phyloP scores from a whole-genome alignment of 306 rosid genomes.

The Quercus rubra region DNA sequence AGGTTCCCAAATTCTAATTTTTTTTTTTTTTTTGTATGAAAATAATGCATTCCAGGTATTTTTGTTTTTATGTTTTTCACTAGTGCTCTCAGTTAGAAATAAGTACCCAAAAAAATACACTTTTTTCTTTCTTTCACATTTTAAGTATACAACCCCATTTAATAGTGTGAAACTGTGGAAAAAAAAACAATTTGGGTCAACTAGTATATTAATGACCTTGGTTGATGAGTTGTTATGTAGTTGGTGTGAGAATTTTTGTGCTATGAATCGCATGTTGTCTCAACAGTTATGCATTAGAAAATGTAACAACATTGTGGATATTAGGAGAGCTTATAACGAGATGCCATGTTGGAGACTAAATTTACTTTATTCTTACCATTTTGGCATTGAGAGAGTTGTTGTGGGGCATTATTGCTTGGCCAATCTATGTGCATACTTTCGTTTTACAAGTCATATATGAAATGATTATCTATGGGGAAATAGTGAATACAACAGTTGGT shows the following conservation, averaged over 20 bases:
- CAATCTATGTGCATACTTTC: background rate
- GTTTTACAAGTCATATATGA: background rate
- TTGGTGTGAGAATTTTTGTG: background rate
- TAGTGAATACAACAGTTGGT: background rate
- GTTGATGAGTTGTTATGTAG: background rate
- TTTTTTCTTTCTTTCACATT: no score
- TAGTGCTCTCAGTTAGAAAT: no score
- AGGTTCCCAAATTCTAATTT: background rate
- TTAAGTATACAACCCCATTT: no score
- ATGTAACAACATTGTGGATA: background rate
- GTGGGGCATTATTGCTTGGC: background rate
- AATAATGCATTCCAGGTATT: no score
- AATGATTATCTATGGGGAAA: background rate
- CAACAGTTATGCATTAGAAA: background rate
- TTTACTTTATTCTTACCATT: background rate
- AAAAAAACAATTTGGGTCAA: background rate
- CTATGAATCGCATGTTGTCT: background rate
- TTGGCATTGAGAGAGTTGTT: background rate
- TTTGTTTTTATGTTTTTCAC: no score
- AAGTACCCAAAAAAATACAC: no score
- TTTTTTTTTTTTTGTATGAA: background rate
- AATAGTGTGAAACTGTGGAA: no score
- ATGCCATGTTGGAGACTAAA: background rate
- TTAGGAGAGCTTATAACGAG: background rate
- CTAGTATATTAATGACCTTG: background rate